Evolutionary conservation across 2,329 filamentous ascomycete genomes (phyloP).

Genomic region (Ilyonectria mors-panacis): DNA sequence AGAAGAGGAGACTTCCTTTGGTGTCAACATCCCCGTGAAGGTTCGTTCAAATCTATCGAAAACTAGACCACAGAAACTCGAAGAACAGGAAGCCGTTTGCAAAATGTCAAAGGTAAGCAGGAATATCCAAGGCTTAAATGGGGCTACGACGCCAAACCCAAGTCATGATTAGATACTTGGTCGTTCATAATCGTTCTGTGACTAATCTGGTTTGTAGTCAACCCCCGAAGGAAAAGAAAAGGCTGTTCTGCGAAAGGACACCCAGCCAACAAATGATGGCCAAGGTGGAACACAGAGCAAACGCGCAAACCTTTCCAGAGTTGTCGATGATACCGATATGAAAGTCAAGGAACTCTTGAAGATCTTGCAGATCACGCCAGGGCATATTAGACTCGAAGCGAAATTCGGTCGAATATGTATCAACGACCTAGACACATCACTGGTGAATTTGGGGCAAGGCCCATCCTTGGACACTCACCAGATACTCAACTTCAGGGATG

Average conservation of each 20-base stretch:
- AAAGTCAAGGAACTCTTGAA: conserved; percentile 32
- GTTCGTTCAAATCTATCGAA: not conserved
- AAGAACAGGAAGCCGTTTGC: not conserved
- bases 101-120: not conserved
- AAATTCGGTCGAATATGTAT: conserved; percentile 51
- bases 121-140: not conserved
- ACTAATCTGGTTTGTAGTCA: not conserved
- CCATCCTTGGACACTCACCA: conserved; percentile 34
- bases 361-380: conserved; percentile 44
- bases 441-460: conserved; percentile 40
- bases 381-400: conserved; percentile 43
- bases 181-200: not conserved
- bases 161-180: not conserved
- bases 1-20: conserved; percentile 27
- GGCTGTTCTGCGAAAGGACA: not conserved
- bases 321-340: conserved; percentile 30
- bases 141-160: not conserved
- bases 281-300: conserved; percentile 1
- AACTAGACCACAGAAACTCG: not conserved
- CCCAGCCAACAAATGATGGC: not conserved
- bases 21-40: conserved; percentile 26
- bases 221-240: not conserved
- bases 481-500: conserved; percentile 28
- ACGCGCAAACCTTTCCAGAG: conserved; percentile 8
- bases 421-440: conserved; percentile 34